Evolutionary conservation across 768 basidiomycete genomes (phyloP).

Genomic region (Lentinula lateritia): DNA sequence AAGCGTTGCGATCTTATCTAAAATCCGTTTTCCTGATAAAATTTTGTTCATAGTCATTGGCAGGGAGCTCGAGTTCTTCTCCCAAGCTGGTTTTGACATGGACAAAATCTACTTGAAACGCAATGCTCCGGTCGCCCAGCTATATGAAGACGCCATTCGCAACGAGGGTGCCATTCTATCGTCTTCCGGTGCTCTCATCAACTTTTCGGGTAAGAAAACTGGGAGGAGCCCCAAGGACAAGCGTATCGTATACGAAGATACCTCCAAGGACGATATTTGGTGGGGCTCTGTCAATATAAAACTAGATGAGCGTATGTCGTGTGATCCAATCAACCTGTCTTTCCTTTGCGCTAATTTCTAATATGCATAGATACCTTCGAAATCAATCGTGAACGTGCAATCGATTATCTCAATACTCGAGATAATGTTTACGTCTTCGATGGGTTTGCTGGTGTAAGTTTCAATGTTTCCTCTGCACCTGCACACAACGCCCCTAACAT

Average conservation of each 20-base stretch:
- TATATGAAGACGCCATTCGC: conserved; percentile 97
- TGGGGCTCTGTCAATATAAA: conserved; percentile 99
- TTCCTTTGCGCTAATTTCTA: conserved; percentile 25
- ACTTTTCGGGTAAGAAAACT: conserved; percentile 99
- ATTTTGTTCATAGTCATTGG: conserved; percentile 62
- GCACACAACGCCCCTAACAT: conserved; percentile 9
- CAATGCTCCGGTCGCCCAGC: conserved; percentile 83
- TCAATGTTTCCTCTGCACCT: background rate
- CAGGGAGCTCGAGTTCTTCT: conserved; percentile 93
- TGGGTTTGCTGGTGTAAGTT: conserved; percentile 80
- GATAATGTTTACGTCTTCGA: conserved; percentile 99
- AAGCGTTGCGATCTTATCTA: conserved; percentile 19
- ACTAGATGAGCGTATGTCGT: conserved; percentile 69
- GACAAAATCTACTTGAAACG: conserved; percentile 93
- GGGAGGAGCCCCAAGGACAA: conserved; percentile 98
- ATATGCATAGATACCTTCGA: conserved; percentile 73
- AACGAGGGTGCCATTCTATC: conserved; percentile 99
- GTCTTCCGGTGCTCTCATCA: conserved; percentile 93
- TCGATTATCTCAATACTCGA: conserved; percentile 97
- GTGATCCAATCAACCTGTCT: conserved; percentile 26
- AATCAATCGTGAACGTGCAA: conserved; percentile 97
- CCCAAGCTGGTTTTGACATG: conserved; percentile 99
- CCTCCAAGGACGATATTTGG: conserved; percentile 96
- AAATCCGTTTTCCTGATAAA: background rate
- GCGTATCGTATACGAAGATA: conserved; percentile 97